Evolutionary conservation across 495 filamentous ascomycete genomes (phyloP), one percentile per base, ranked within the genome.

Genomic region (Diplogelasinospora grovesii): DNA sequence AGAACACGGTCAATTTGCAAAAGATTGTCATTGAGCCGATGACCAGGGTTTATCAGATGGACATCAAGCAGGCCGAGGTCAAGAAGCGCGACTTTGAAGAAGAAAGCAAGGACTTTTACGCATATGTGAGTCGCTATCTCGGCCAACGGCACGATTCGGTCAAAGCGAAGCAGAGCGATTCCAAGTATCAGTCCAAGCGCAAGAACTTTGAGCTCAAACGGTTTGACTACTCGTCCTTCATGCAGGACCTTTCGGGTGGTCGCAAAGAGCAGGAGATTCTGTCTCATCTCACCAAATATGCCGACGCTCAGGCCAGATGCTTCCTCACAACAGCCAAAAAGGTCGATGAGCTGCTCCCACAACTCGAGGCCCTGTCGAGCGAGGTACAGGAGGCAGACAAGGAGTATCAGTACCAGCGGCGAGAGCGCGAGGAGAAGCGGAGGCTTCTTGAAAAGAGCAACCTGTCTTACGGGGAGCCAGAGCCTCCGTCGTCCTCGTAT

Each of bases 81-180:
- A 97, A 97, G 66, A 96, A 90, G 67, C 88, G 89, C 42, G 93
- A 97, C 54, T 99, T 97, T 49, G 92, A 99, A 41, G 92, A 99
- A 48, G 92, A 97, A 54, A 96, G 89, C 62, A 86, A 89, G 54
- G 89, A 97, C 56, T 99, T 94, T 64, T 99, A 99, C 66, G 79
- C 79, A 37, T 96, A 94, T 56, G 85, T 96, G 30, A 81, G 86
- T 50, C 83, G 87, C 20, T 99, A 99, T 61, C 78, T 99, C 10
- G 89, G 92, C 27, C 92, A 96, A 55, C 78, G 89, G 31, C 86
- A 94, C 56, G 93, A 98, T 60, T 92, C 92, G 8, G 67, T 94
- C 36, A 98, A 98, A 63, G 86, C 94, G 57, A 97, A 98, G 72
- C 96, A 99, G 49, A 95, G 87, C 54, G 92, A 99, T 54, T 81